Conservation (phyloP, 2,329 filamentous ascomycete genomes). For the Fusarium napiforme region DNA sequence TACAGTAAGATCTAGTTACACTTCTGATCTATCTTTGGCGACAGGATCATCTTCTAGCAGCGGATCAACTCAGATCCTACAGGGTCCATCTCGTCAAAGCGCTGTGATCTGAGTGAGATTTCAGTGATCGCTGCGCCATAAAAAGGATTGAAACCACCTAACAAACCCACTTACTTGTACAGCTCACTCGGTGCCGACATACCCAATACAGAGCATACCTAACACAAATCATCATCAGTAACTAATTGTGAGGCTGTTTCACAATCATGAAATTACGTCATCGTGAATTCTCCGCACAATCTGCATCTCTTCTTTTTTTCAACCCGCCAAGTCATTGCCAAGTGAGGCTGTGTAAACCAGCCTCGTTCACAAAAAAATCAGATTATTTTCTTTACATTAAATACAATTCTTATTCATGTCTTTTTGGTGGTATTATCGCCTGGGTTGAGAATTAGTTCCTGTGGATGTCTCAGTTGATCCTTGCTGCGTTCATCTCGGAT, state of each 20-base stretch:
- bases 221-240: background rate
- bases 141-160: background rate
- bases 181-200: background rate
- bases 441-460: background rate
- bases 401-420: background rate
- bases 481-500: constrained; percentile 30
- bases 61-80: constrained; percentile 4
- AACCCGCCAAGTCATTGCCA: background rate
- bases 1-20: background rate
- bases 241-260: background rate
- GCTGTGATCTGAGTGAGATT: background rate
- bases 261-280: background rate
- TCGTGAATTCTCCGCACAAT: background rate
- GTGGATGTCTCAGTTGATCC: constrained; percentile 27
- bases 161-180: background rate
- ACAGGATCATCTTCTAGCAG: constrained; percentile 2
- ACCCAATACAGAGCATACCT: background rate
- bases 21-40: background rate
- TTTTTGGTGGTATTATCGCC: background rate
- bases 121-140: background rate
- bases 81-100: background rate
- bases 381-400: too few species aligned
- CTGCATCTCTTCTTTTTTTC: background rate
- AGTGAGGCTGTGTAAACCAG: background rate
- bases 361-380: background rate